These are phyloP conservation scores for Fusarium compactum DNA, from an alignment of 2,329 filamentous ascomycete species.

Conservation along the genomic window DNA sequence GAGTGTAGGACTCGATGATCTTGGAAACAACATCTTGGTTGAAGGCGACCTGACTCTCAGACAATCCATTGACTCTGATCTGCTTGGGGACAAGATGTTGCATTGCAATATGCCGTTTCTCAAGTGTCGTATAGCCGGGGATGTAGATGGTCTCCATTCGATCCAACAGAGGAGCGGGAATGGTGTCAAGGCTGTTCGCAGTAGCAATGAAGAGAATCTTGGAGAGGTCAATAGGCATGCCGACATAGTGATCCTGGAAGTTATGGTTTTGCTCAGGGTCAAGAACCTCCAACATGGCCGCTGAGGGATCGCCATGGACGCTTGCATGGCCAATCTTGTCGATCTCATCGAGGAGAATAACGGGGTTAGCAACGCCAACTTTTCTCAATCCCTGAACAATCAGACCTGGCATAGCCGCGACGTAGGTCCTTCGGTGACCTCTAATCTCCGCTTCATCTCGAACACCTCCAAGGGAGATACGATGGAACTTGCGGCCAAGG, in stretches of 20 bases:
- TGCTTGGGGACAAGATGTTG: slow-evolving; percentile 97
- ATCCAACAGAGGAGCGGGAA: slow-evolving; percentile 91
- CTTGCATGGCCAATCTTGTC: slow-evolving; percentile 95
- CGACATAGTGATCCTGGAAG: slow-evolving; percentile 96
- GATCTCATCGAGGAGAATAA: slow-evolving; percentile 96
- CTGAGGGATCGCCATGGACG: slow-evolving; percentile 94
- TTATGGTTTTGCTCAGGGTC: slow-evolving; percentile 97
- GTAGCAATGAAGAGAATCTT: slow-evolving; percentile 98
- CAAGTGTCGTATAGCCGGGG: slow-evolving; percentile 94
- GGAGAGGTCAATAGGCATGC: slow-evolving; percentile 93
- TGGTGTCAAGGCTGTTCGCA: slow-evolving; percentile 93
- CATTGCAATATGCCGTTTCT: slow-evolving; percentile 94
- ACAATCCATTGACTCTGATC: slow-evolving; percentile 88
- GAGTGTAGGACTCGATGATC: slow-evolving; percentile 96
- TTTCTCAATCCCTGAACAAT: slow-evolving; percentile 95
- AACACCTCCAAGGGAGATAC: slow-evolving; percentile 95
- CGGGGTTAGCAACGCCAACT: slow-evolving; percentile 93
- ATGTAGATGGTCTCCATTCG: slow-evolving; percentile 97
- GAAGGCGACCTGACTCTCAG: slow-evolving; percentile 79
- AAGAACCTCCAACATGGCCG: slow-evolving; percentile 96
- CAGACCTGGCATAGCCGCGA: slow-evolving; percentile 97
- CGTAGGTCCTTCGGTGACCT: slow-evolving; percentile 94
- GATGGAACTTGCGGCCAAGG: slow-evolving; percentile 93
- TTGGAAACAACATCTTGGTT: slow-evolving; percentile 89
- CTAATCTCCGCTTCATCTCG: slow-evolving; percentile 97